phyloP scores from a whole-genome alignment of 2,329 filamentous ascomycete genomes.

The Claviceps fusiformis region DNA sequence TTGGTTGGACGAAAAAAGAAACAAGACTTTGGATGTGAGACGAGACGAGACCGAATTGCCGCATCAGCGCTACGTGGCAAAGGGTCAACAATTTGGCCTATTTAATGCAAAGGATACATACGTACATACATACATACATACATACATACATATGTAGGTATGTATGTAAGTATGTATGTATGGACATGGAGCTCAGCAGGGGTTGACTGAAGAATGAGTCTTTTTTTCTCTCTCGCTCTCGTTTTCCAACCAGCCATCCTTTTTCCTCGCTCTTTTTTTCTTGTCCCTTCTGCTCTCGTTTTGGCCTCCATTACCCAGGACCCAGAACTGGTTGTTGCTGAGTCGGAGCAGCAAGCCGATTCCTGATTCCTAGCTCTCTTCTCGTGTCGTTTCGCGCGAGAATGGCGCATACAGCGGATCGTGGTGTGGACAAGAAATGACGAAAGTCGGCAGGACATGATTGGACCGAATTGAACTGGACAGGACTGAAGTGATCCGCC shows the following conservation, averaged over 20 bases:
- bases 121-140: neutral
- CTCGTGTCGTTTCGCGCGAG: neutral
- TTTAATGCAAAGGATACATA: conserved; percentile 3
- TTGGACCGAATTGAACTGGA: neutral
- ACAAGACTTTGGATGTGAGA: neutral
- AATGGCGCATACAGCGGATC: neutral
- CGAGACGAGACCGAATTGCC: neutral
- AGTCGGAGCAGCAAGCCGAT: neutral
- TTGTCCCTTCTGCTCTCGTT: neutral
- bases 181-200: neutral
- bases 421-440: neutral
- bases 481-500: no score
- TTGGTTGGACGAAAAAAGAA: neutral
- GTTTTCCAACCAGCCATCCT: neutral
- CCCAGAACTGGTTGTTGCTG: neutral
- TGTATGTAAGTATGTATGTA: neutral
- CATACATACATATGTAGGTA: neutral
- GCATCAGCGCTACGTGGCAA: conserved; percentile 3
- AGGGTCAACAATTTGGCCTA: neutral
- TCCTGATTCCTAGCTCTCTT: neutral
- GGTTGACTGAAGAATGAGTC: neutral
- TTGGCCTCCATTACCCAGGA: neutral
- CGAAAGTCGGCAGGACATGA: neutral
- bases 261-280: neutral
- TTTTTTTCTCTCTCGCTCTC: neutral